A percentile compares a stretch with the other conserved stretches of the same genome.
These are phyloP conservation scores for Erythrophleum fordii DNA, from an alignment of 306 rosid genomes.

Conservation along the genomic window DNA sequence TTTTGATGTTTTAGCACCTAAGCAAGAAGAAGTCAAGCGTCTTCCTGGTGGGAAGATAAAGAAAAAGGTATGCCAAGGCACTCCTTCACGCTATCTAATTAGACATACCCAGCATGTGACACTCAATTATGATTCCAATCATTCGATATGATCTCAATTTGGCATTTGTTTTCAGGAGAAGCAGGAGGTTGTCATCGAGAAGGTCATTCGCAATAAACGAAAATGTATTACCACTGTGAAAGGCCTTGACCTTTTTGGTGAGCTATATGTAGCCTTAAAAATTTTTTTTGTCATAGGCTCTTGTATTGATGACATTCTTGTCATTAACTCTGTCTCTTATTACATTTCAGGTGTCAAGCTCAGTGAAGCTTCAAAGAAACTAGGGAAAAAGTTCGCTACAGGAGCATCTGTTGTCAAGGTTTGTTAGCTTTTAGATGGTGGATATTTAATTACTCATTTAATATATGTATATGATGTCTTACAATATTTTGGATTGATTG, in stretches of 20 bases:
- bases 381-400: conserved; percentile 97
- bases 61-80: conserved; percentile 70
- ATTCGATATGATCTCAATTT: conserved; percentile 26
- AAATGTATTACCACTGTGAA: conserved; percentile 95
- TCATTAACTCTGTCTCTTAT: not conserved
- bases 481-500: conserved; percentile 42
- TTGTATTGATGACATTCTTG: not conserved
- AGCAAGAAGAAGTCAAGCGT: conserved; percentile 90
- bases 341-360: conserved; percentile 54
- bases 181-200: conserved; percentile 92
- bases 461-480: conserved; percentile 32
- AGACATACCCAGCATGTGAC: not conserved
- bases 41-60: conserved; percentile 99
- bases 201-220: conserved; percentile 90
- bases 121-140: conserved; percentile 5
- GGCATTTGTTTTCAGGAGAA: conserved; percentile 65
- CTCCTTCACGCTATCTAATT: not conserved
- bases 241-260: conserved; percentile 96
- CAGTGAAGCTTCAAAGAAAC: conserved; percentile 98
- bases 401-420: conserved; percentile 99
- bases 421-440: conserved; percentile 16
- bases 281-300: conserved; percentile 2
- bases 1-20: conserved; percentile 57
- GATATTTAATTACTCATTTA: conserved; percentile 25
- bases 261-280: conserved; percentile 38